Percentiles rank a stretch among this genome's conserved stretches.
These are phyloP conservation scores for Xanthoceras sorbifolium DNA, from an alignment of 345 rosid genomes.

Conservation along the genomic window DNA sequence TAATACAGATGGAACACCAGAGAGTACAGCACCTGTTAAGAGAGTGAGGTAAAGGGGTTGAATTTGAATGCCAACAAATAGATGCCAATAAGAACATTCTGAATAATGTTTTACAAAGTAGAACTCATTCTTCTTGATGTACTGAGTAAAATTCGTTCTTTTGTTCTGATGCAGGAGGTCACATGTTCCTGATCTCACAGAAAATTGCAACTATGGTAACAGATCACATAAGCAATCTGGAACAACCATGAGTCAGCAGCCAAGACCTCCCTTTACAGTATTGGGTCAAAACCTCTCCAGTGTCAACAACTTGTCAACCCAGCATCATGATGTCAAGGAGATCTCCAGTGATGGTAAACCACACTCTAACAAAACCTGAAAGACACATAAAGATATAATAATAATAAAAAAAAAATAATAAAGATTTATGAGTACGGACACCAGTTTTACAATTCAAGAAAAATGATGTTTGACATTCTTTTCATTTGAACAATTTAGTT, in stretches of 20 bases:
- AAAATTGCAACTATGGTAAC: constrained; percentile 43
- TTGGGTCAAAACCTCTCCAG: constrained; percentile 52
- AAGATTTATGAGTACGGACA: not conserved
- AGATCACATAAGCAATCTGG: constrained; percentile 52
- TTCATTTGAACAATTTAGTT: constrained; percentile 9
- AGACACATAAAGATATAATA: constrained; percentile 11
- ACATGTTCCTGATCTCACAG: constrained; percentile 53
- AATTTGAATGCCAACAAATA: constrained; percentile 6
- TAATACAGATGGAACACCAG: constrained; percentile 40
- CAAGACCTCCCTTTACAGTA: constrained; percentile 63
- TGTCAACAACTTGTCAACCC: constrained; percentile 25
- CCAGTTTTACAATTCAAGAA: constrained; percentile 7
- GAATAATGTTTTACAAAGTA: not conserved
- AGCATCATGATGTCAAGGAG: constrained; percentile 42
- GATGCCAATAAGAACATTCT: not conserved
- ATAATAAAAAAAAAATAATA: not conserved
- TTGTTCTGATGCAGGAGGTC: constrained; percentile 53
- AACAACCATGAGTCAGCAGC: constrained; percentile 45
- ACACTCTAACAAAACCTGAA: constrained; percentile 19
- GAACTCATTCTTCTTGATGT: not conserved
- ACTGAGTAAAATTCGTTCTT: constrained; percentile 8
- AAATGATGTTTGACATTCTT: not conserved
- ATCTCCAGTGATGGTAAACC: constrained; percentile 46
- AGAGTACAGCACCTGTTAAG: constrained; percentile 49
- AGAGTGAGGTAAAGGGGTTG: constrained; percentile 48